These are phyloP conservation scores for Termitomyces eurrhizus DNA, from an alignment of 768 basidiomycete species.

Conservation along the genomic window DNA sequence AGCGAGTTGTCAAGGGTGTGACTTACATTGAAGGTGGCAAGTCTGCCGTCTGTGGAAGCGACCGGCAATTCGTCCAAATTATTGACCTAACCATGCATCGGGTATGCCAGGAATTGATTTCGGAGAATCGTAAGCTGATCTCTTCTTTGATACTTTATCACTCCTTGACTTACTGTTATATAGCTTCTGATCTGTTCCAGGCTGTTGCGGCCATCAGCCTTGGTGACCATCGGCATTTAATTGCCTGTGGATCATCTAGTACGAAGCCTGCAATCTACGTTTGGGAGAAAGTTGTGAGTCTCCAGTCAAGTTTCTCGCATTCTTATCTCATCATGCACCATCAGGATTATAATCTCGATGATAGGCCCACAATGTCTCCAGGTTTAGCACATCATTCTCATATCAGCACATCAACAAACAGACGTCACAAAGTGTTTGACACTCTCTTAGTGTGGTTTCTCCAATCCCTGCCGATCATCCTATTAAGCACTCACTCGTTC, in stretches of 20 bases:
- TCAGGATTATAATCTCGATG: background rate
- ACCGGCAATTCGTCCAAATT: background rate
- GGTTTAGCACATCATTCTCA: background rate
- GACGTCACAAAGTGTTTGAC: background rate
- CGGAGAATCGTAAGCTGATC: background rate
- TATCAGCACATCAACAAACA: background rate
- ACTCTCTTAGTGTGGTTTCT: background rate
- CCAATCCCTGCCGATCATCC: background rate
- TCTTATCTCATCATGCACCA: background rate
- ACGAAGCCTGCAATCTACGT: background rate
- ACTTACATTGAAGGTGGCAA: slow-evolving; percentile 8
- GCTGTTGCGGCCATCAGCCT: background rate
- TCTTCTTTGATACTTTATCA: background rate
- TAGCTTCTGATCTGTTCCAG: slow-evolving; percentile 7
- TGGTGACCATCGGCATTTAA: background rate
- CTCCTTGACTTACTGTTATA: background rate
- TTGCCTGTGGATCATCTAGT: slow-evolving; percentile 1
- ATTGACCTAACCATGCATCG: slow-evolving; percentile 5
- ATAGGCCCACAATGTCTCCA: background rate
- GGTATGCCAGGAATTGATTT: background rate
- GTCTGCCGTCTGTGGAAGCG: slow-evolving; percentile 13
- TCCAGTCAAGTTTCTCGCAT: background rate
- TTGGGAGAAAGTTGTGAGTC: slow-evolving; percentile 5
- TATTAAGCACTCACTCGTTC: background rate
- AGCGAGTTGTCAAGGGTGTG: slow-evolving; percentile 7